phyloP scores from a whole-genome alignment of 331 rosid species.

The Pyrus hybrid region DNA sequence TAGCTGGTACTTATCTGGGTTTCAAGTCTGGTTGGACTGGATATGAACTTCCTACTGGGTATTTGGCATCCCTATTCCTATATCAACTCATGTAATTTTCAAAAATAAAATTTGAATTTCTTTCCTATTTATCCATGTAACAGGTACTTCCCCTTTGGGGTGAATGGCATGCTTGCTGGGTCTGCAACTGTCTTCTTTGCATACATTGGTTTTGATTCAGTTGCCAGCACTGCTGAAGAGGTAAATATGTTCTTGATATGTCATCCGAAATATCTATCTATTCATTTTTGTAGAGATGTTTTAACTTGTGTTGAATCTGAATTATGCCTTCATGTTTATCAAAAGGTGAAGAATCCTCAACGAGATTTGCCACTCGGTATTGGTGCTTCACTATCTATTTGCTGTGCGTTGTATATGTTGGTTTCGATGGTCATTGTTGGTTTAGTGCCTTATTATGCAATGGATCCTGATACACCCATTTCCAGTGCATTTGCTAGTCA shows the following conservation, averaged over 20 bases:
- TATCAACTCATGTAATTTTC: not conserved
- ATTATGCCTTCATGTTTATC: constrained; percentile 8
- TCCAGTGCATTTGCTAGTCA: constrained; percentile 72
- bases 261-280: not conserved
- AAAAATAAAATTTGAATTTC: not conserved
- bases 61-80: constrained; percentile 18
- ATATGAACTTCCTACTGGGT: constrained; percentile 78
- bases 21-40: constrained; percentile 85
- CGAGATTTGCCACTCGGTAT: constrained; percentile 88
- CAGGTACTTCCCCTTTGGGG: constrained; percentile 56
- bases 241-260: constrained; percentile 21
- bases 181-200: constrained; percentile 92
- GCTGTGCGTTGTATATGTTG: constrained; percentile 85
- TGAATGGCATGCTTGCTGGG: constrained; percentile 30
- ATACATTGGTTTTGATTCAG: constrained; percentile 77
- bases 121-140: not conserved
- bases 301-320: not conserved
- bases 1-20: constrained; percentile 67
- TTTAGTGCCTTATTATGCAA: constrained; percentile 76
- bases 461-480: constrained; percentile 92
- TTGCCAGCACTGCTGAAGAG: constrained; percentile 94
- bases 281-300: not conserved
- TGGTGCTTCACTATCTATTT: constrained; percentile 57
- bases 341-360: constrained; percentile 87
- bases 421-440: constrained; percentile 80